A percentile compares a stretch with the other conserved stretches of the same genome.
Conservation (phyloP, 148 eudicot genomes). For the Rhododendron vialii region DNA sequence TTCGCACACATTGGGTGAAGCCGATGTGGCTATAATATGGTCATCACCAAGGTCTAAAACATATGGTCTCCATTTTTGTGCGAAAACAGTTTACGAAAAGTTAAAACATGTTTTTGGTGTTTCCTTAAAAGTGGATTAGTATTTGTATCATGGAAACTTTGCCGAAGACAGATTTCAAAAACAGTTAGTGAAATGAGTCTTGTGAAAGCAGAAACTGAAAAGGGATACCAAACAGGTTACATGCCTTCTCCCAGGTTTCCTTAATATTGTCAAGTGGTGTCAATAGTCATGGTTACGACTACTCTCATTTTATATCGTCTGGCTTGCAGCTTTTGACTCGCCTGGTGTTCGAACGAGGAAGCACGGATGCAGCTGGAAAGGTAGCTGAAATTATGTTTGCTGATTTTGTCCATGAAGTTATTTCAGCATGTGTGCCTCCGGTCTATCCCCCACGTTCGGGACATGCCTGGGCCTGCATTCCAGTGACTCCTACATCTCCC, state of each 20-base stretch:
- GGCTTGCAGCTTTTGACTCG: conserved; percentile 88
- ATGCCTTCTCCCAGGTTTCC: not conserved
- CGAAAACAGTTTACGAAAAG: not conserved
- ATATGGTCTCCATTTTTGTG: not conserved
- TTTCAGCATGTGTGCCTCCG: conserved; percentile 97
- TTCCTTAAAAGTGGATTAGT: not conserved
- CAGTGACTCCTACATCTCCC: conserved; percentile 55
- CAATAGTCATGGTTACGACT: not conserved
- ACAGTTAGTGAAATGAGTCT: not conserved
- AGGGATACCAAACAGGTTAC: not conserved
- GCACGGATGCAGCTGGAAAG: conserved; percentile 98
- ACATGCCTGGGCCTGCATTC: conserved; percentile 98
- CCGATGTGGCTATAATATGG: not conserved
- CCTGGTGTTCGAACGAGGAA: conserved; percentile 84
- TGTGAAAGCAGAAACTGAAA: not conserved
- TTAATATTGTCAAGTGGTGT: not conserved
- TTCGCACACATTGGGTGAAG: not conserved
- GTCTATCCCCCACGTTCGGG: conserved; percentile 92
- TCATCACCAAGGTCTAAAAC: not conserved
- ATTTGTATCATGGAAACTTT: not conserved
- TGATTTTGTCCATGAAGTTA: conserved; percentile 98
- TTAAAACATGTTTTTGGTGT: not conserved
- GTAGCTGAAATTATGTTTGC: conserved; percentile 93
- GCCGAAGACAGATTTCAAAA: not conserved
- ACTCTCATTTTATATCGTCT: not conserved